phyloP scores from a whole-genome alignment of 352 stramenopile genomes.

The Pythium brachiatum region DNA sequence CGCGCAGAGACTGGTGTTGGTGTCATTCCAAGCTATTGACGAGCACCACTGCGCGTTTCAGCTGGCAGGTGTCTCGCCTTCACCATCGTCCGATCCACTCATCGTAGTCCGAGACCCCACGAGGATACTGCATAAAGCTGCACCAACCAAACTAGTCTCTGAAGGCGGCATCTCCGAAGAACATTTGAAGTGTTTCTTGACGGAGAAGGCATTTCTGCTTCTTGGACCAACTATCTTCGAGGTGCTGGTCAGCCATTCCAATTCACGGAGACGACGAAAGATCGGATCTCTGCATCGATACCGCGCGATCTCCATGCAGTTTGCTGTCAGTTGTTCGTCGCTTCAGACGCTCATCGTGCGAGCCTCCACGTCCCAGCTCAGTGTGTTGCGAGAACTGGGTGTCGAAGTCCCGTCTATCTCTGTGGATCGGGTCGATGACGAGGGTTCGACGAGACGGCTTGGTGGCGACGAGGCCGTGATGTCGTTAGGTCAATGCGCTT shows the following conservation, averaged over 20 bases:
- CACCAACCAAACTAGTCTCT: neutral
- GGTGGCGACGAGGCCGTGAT: neutral
- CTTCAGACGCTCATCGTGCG: conserved; percentile 5
- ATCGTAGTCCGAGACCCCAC: conserved; percentile 6
- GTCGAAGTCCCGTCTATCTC: neutral
- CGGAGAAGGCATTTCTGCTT: neutral
- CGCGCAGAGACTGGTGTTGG: conserved; percentile 12
- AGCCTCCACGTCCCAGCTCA: neutral
- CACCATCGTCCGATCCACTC: neutral
- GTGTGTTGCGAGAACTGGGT: neutral
- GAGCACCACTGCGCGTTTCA: conserved; percentile 33
- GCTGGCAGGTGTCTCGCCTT: neutral
- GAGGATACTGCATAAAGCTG: neutral
- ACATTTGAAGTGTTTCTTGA: neutral
- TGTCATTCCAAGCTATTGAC: conserved; percentile 20
- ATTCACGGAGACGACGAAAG: conserved; percentile 7
- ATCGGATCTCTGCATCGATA: neutral
- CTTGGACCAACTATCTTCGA: neutral
- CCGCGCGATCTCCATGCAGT: neutral
- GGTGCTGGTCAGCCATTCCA: neutral
- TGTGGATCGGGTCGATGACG: conserved; percentile 9
- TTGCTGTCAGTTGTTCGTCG: conserved; percentile 13
- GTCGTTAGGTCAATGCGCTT: neutral
- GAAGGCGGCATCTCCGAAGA: neutral
- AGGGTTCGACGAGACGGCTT: neutral